phyloP scores from a whole-genome alignment of 1,139 yeast species.

The Candida anutae region DNA sequence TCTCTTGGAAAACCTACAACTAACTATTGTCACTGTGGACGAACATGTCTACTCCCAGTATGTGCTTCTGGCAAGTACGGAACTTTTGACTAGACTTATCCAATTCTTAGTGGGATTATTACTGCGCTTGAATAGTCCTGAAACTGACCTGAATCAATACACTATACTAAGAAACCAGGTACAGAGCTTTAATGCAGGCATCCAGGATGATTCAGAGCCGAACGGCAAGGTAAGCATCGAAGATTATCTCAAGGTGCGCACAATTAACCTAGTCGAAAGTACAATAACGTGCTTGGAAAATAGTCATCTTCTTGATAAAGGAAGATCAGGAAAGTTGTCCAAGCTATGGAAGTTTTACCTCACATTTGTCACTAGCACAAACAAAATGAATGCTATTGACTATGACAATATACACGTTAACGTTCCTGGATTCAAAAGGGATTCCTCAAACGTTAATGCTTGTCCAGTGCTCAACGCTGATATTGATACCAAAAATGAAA shows the following conservation, averaged over 20 bases:
- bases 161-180: constrained; percentile 6
- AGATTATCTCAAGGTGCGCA: constrained; percentile 9
- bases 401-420: constrained; percentile 31
- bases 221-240: constrained; percentile 4
- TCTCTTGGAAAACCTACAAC: constrained; percentile 7
- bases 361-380: constrained; percentile 26
- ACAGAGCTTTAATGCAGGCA: constrained; percentile 3
- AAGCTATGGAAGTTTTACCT: constrained; percentile 38
- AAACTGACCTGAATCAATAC: constrained; percentile 2
- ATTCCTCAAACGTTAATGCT: constrained; percentile 4
- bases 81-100: constrained; percentile 23
- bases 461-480: background rate
- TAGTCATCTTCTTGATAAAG: constrained; percentile 11
- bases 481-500: constrained; percentile 3
- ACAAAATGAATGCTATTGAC: constrained; percentile 20
- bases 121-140: constrained; percentile 18
- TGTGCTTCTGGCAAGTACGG: constrained; percentile 21
- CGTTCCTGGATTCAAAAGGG: constrained; percentile 20
- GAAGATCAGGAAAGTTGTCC: constrained; percentile 18
- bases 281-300: constrained; percentile 14
- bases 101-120: constrained; percentile 32
- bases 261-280: constrained; percentile 12
- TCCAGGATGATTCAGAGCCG: background rate
- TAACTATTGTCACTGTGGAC: background rate
- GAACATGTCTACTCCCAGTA: constrained; percentile 12